Evolutionary conservation across 306 rosid species (phyloP).

Genomic region (Prunus kanzakura): DNA sequence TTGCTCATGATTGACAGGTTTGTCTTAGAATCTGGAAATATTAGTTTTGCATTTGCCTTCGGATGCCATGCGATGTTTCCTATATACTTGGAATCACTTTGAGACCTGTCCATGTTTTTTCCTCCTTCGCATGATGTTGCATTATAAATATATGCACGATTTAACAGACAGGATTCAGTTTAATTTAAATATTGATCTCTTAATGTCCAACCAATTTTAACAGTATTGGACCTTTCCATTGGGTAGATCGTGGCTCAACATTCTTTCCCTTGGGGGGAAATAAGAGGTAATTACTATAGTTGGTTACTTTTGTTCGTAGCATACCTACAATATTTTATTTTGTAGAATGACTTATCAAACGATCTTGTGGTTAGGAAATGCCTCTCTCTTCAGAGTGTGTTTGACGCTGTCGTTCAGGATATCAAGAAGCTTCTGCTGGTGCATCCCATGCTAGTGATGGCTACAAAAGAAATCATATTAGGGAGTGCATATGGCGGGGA

Average conservation of each 20-base stretch:
- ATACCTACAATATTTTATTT: background rate
- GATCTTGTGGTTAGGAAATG: conserved; percentile 47
- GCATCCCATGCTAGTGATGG: conserved; percentile 79
- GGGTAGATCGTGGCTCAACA: conserved; percentile 82
- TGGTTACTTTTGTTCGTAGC: background rate
- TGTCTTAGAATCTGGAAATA: conserved; percentile 7
- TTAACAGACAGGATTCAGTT: background rate
- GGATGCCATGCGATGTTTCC: background rate
- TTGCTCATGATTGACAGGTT: conserved; percentile 84
- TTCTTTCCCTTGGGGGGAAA: conserved; percentile 46
- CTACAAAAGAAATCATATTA: conserved; percentile 66
- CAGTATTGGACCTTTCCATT: conserved; percentile 94
- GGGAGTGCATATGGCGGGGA: conserved; percentile 42
- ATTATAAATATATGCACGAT: background rate
- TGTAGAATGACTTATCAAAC: background rate
- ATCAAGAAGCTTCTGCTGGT: conserved; percentile 61
- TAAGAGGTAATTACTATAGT: conserved; percentile 43
- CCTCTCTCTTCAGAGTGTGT: conserved; percentile 62
- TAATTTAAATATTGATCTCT: conserved; percentile 20
- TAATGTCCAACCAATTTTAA: conserved; percentile 19
- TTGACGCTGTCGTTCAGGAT: conserved; percentile 73
- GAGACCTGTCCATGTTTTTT: background rate
- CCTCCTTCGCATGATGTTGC: background rate
- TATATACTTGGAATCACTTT: too few species aligned
- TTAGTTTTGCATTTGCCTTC: background rate